These are phyloP conservation scores for Ambrosiella cleistominuta DNA, from an alignment of 2,329 filamentous ascomycete genomes.

Conservation along the genomic window DNA sequence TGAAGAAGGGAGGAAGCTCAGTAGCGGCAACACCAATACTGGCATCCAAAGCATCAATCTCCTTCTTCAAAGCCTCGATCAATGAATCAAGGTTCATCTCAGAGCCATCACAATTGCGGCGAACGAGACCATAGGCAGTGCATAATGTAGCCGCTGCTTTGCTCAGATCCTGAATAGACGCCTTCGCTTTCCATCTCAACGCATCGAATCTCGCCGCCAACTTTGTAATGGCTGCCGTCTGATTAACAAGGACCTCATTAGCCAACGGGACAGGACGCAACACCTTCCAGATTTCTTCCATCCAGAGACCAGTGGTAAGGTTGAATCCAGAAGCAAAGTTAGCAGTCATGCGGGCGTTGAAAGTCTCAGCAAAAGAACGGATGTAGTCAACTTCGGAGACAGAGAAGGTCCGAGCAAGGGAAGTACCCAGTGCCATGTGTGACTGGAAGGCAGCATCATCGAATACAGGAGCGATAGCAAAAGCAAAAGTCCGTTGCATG, in stretches of 20 bases:
- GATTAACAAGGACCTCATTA: slow-evolving; percentile 27
- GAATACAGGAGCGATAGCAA: slow-evolving; percentile 30
- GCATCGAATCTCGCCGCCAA: slow-evolving; percentile 43
- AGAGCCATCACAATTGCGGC: slow-evolving; percentile 20
- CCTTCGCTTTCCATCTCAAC: slow-evolving; percentile 39
- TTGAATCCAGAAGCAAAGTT: slow-evolving; percentile 55
- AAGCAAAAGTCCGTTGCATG: slow-evolving; percentile 34
- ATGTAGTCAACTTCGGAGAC: slow-evolving; percentile 1
- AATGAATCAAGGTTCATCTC: slow-evolving; percentile 27
- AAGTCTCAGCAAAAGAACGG: slow-evolving; percentile 21
- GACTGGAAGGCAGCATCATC: slow-evolving; percentile 49
- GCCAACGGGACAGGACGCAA: slow-evolving; percentile 47
- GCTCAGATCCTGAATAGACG: slow-evolving; percentile 32
- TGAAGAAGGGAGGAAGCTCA: slow-evolving; percentile 31
- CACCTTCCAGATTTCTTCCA: slow-evolving; percentile 61
- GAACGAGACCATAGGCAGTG: slow-evolving; percentile 37
- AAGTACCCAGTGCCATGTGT: slow-evolving; percentile 33
- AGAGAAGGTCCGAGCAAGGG: slow-evolving; percentile 2
- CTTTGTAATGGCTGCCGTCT: slow-evolving; percentile 33
- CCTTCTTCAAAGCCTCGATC: slow-evolving; percentile 30
- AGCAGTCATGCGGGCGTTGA: slow-evolving; percentile 28
- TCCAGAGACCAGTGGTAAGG: slow-evolving; percentile 56
- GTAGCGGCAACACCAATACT: slow-evolving; percentile 26
- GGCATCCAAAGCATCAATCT: slow-evolving; percentile 34
- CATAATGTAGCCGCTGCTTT: slow-evolving; percentile 37